A percentile compares a stretch with the other conserved stretches of the same genome.
These are phyloP conservation scores for Pezicula radicicola DNA, from an alignment of 2,329 filamentous ascomycete species.

Conservation along the genomic window DNA sequence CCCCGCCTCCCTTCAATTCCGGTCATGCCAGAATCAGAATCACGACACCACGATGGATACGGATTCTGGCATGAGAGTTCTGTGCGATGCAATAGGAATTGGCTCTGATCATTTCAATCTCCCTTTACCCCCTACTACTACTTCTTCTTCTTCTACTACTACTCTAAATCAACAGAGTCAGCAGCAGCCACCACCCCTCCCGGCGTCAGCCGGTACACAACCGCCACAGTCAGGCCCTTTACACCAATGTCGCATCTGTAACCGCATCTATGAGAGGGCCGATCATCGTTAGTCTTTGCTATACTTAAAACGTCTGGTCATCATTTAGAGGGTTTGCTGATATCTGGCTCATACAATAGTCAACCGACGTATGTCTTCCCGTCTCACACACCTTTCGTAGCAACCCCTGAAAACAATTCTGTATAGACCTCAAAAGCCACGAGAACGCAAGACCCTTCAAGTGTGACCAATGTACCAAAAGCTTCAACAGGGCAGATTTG, in stretches of 20 bases:
- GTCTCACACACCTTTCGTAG: background rate
- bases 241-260: slow-evolving; percentile 15
- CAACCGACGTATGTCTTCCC: background rate
- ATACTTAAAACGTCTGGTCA: too few relatives aligned
- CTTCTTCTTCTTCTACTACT: background rate
- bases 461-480: slow-evolving; percentile 16
- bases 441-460: slow-evolving; percentile 18
- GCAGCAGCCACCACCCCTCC: background rate
- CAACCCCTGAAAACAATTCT: background rate
- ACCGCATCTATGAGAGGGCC: slow-evolving; percentile 15
- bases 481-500: slow-evolving; percentile 17
- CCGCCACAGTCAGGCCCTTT: background rate
- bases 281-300: slow-evolving; percentile 8
- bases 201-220: background rate
- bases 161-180: background rate
- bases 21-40: too few relatives aligned
- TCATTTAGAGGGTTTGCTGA: too few relatives aligned
- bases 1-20: too few relatives aligned
- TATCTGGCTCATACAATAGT: background rate
- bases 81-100: slow-evolving; percentile 1
- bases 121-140: background rate
- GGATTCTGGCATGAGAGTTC: background rate
- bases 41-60: background rate
- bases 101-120: background rate
- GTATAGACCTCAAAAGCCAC: slow-evolving; percentile 15